Conservation (phyloP, 2,329 filamentous ascomycete species). For the Fusarium avenaceum region DNA sequence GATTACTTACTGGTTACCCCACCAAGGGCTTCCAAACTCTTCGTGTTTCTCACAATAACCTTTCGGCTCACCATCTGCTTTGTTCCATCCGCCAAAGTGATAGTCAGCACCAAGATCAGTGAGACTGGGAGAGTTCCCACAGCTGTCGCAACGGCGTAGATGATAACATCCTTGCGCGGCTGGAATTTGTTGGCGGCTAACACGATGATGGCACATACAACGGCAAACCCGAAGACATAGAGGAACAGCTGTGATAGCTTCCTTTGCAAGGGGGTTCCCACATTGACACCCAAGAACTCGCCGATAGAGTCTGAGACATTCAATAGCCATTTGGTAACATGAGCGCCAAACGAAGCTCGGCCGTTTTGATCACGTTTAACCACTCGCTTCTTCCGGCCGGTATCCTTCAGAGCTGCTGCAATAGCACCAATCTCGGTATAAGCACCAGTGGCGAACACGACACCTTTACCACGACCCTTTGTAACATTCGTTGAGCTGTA, state of each 20-base stretch:
- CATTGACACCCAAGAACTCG: slow-evolving; percentile 61
- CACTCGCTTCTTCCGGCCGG: slow-evolving; percentile 50
- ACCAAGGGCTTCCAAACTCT: slow-evolving; percentile 59
- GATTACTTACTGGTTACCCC: slow-evolving; percentile 60
- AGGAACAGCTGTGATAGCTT: slow-evolving; percentile 77
- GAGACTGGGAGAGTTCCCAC: slow-evolving; percentile 62
- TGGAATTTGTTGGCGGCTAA: slow-evolving; percentile 48
- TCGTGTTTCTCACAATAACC: slow-evolving; percentile 63
- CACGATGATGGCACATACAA: slow-evolving; percentile 43
- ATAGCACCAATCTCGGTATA: slow-evolving; percentile 73
- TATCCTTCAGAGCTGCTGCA: slow-evolving; percentile 61
- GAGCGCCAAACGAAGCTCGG: slow-evolving; percentile 50
- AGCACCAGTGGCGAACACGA: slow-evolving; percentile 74
- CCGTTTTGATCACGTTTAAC: slow-evolving; percentile 61
- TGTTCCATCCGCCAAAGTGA: slow-evolving; percentile 67
- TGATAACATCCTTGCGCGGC: slow-evolving; percentile 54
- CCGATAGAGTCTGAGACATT: slow-evolving; percentile 47
- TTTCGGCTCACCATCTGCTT: slow-evolving; percentile 64
- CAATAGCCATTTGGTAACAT: slow-evolving; percentile 52
- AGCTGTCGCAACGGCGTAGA: slow-evolving; percentile 58
- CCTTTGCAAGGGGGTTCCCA: slow-evolving; percentile 77
- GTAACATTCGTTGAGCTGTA: slow-evolving; percentile 74
- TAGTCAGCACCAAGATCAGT: slow-evolving; percentile 67
- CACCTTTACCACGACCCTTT: slow-evolving; percentile 70
- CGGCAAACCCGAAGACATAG: slow-evolving; percentile 57